These are phyloP conservation scores for Pezicula carpinea DNA, from an alignment of 2,329 filamentous ascomycete species.

Conservation along the genomic window DNA sequence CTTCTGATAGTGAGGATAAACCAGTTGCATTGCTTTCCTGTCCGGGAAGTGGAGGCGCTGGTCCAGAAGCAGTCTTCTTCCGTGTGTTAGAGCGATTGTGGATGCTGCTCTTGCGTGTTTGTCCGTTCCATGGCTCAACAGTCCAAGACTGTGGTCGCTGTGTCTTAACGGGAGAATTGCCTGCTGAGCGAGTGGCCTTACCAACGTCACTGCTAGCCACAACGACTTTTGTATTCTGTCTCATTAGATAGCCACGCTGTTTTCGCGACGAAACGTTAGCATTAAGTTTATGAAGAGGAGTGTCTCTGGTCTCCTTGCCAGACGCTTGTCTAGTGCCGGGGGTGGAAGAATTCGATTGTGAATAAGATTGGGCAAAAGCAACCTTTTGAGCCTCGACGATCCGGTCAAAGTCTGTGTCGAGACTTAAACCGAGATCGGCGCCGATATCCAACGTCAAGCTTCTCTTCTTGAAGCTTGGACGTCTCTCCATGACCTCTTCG, in stretches of 20 bases:
- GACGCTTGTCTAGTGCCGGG: slow-evolving; percentile 42
- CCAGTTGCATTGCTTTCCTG: slow-evolving; percentile 70
- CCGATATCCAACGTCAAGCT: slow-evolving; percentile 75
- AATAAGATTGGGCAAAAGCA: slow-evolving; percentile 40
- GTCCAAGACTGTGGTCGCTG: slow-evolving; percentile 88
- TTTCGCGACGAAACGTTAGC: slow-evolving; percentile 59
- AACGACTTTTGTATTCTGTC: slow-evolving; percentile 96
- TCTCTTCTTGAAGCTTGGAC: slow-evolving; percentile 73
- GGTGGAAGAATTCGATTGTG: slow-evolving; percentile 15
- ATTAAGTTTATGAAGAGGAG: slow-evolving; percentile 28
- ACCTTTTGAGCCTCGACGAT: slow-evolving; percentile 98
- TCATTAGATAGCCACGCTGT: slow-evolving; percentile 98
- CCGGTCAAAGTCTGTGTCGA: slow-evolving; percentile 89
- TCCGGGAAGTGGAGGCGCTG: slow-evolving; percentile 79
- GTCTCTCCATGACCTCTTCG: slow-evolving; percentile 39
- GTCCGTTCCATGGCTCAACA: slow-evolving; percentile 93
- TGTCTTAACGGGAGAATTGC: slow-evolving; percentile 68
- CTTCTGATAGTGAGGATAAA: slow-evolving; percentile 62
- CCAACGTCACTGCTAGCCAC: slow-evolving; percentile 72
- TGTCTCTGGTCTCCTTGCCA: slow-evolving; percentile 10
- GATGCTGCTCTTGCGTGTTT: slow-evolving; percentile 62
- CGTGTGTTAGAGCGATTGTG: slow-evolving; percentile 51
- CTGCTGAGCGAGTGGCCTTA: slow-evolving; percentile 58
- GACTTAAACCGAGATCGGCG: slow-evolving; percentile 73
- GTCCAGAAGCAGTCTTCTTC: slow-evolving; percentile 39